A percentile compares a stretch with the other conserved stretches of the same genome.
Conservation (phyloP, 2,329 filamentous ascomycete species). For the Fusarium dimerum region DNA sequence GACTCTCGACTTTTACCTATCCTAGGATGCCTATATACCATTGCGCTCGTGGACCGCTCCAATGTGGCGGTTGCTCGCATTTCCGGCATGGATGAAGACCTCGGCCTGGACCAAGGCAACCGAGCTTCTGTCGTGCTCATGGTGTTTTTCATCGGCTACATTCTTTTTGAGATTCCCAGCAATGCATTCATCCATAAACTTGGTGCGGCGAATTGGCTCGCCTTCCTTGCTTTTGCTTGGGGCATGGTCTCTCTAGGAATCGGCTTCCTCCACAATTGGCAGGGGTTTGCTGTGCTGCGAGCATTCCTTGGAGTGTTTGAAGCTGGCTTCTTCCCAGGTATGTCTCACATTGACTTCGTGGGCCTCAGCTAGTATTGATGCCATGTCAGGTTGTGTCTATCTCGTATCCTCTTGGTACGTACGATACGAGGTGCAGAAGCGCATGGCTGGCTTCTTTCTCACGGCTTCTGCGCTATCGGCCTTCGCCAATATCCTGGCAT, state of each 20-base stretch:
- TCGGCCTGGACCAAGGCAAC: conserved; percentile 6
- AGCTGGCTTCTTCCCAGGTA: conserved; percentile 18
- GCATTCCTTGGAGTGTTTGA: conserved; percentile 14
- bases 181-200: conserved; percentile 19
- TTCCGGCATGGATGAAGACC: conserved; percentile 17
- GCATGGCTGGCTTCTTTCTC: conserved; percentile 15
- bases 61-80: conserved; percentile 18
- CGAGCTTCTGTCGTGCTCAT: conserved; percentile 10
- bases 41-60: conserved; percentile 17
- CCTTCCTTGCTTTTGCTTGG: conserved; percentile 12
- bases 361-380: neutral
- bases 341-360: neutral
- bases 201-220: conserved; percentile 18
- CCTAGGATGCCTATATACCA: conserved; percentile 17
- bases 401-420: conserved; percentile 16
- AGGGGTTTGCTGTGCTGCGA: conserved; percentile 8
- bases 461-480: conserved; percentile 9
- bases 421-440: conserved; percentile 16
- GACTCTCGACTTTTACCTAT: conserved; percentile 14
- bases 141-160: conserved; percentile 22
- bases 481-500: conserved; percentile 18
- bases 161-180: conserved; percentile 16
- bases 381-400: conserved; percentile 6
- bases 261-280: conserved; percentile 13
- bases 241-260: conserved; percentile 15